Evolutionary conservation across 768 basidiomycete species (phyloP).

Genomic region (Tulasnella sp.): DNA sequence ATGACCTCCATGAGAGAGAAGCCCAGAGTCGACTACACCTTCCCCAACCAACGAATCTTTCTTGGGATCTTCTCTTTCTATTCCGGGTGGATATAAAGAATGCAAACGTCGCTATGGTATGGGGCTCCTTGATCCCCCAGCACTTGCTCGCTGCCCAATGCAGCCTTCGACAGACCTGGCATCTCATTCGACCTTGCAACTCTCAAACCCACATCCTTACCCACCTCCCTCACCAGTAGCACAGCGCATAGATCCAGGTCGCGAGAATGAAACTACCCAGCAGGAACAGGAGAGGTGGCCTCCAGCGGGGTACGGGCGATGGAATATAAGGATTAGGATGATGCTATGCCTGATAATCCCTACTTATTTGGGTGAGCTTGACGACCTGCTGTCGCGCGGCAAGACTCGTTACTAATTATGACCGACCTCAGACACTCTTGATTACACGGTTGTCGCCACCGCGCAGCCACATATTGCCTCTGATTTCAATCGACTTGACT

Average conservation of each 20-base stretch:
- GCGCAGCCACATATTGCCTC: conserved; percentile 57
- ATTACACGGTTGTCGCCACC: conserved; percentile 53
- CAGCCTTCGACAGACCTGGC: neutral
- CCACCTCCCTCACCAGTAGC: neutral
- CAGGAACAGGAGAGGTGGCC: neutral
- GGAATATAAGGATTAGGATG: conserved; percentile 22
- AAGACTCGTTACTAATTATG: neutral
- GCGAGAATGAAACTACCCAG: neutral
- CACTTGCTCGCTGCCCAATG: neutral
- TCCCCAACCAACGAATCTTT: neutral
- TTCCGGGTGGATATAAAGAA: neutral
- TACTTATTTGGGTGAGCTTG: conserved; percentile 20
- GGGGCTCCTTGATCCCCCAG: neutral
- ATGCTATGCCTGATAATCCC: conserved; percentile 20
- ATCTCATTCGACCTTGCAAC: neutral
- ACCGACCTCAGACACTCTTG: conserved; percentile 33
- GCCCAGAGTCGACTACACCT: neutral
- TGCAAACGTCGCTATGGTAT: neutral
- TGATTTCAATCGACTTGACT: conserved; percentile 44
- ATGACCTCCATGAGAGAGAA: conserved; percentile 2
- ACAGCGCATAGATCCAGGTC: neutral
- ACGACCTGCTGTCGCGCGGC: neutral
- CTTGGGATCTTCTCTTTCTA: neutral
- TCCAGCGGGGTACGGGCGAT: neutral
- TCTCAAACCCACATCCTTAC: neutral